Percentiles rank a stretch among this genome's conserved stretches.
Evolutionary conservation across 257 asterid species (phyloP).

Genomic region (Solanum arcanum): DNA sequence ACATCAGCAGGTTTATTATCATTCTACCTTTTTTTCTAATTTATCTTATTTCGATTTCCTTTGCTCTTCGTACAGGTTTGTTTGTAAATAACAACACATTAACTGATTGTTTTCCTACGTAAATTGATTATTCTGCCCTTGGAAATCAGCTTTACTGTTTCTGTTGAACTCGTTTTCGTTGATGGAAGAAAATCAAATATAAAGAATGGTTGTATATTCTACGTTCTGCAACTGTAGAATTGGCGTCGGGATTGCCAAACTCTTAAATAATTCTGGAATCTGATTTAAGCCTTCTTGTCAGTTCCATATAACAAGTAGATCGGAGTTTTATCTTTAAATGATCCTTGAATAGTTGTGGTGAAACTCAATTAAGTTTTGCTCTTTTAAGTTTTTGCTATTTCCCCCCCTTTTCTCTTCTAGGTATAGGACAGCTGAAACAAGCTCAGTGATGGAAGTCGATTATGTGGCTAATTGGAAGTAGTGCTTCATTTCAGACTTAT

Average conservation of each 20-base stretch:
- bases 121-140: background rate
- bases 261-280: background rate
- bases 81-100: background rate
- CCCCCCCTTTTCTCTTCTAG: background rate
- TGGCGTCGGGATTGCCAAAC: background rate
- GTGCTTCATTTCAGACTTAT: background rate
- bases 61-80: background rate
- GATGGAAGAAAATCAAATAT: background rate
- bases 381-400: background rate
- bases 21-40: background rate
- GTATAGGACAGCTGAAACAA: background rate
- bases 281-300: background rate
- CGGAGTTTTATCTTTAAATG: background rate
- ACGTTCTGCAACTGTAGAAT: background rate
- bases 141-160: background rate
- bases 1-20: conserved; percentile 72
- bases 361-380: background rate
- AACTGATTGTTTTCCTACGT: background rate
- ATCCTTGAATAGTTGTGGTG: background rate
- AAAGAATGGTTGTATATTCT: background rate
- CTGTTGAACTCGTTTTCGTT: background rate
- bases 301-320: background rate
- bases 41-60: background rate
- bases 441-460: background rate
- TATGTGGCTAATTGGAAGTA: background rate